Base-by-base conservation (phyloP, 2,329 filamentous ascomycete genomes). In the Dryadomyces sulphureus region DNA sequence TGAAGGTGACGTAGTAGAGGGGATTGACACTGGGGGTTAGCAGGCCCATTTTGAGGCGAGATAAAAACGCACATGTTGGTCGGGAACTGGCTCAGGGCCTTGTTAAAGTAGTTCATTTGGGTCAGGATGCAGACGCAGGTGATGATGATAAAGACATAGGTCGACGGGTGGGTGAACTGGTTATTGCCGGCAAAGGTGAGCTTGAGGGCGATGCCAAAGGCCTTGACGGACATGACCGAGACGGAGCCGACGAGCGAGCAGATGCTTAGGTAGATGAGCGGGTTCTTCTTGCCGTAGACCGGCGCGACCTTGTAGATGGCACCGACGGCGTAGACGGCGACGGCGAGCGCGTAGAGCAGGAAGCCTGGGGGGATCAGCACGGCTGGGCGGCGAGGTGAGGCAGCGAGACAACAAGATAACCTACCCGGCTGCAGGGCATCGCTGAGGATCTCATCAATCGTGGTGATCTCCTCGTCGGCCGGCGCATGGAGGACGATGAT, bases 61-160 rank as follows among this genome's bases (percentile, higher is more conserved):
- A 20, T 12, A 9, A 7, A 5, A n/a, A 25, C 32, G 17, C 74
- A 94, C 89, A 98, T 94, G 56, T 93, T 94, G 27, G 92, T 95
- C 25, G 86, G 90, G 65, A 96, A 98, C 58, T 93, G 88, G 63
- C 87, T 93, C 49, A 98, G 69, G 7, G 92, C 92, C 65, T 98
- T 98, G 72, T 98, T 98, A 66, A 98, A 94, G 65, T 98, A 98
- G 65, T 98, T 98, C 92, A 98, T 96, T 70, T 98, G 92, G 8
- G 89, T 95, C 54, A 98, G 64, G 59, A 98, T 96, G 69, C 92
- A 98, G 53, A 95, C 86, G 3, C 74, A 72, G 0, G 89, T 92
- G 53, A 96, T 77, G 54, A 98, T 95, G 64, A 90, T 81, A 62
- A 98, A 98, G 52, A 95, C 89, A 57, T 98, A 98, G 49, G 93